Conservation (phyloP, 2,329 filamentous ascomycete species). For the Exserohilum turcica region DNA sequence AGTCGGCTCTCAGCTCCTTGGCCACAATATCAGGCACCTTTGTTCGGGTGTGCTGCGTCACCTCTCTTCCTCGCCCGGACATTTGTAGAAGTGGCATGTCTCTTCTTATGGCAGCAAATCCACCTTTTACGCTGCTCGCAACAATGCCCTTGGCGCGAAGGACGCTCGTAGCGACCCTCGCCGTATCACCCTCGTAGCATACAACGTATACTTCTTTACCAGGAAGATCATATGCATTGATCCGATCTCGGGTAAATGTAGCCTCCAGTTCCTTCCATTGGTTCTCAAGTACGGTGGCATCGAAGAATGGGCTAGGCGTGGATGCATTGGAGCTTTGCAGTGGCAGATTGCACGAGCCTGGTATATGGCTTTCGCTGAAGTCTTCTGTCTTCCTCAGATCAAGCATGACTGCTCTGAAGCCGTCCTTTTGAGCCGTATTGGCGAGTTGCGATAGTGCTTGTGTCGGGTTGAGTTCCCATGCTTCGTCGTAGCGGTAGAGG, state of each 20-base stretch:
- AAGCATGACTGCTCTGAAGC: slow-evolving; percentile 10
- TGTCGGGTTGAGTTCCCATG: slow-evolving; percentile 24
- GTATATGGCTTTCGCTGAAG: slow-evolving; percentile 22
- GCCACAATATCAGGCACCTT: background rate
- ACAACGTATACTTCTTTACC: slow-evolving; percentile 25
- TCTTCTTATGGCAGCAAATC: slow-evolving; percentile 14
- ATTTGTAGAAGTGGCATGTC: slow-evolving; percentile 20
- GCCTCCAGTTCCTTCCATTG: slow-evolving; percentile 29
- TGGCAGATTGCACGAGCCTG: slow-evolving; percentile 27
- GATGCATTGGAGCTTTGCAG: slow-evolving; percentile 19
- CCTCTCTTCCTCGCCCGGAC: slow-evolving; percentile 7
- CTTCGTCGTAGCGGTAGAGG: slow-evolving; percentile 29
- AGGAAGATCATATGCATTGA: slow-evolving; percentile 24
- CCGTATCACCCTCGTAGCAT: slow-evolving; percentile 27
- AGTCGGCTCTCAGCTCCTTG: slow-evolving; percentile 7
- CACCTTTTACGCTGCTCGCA: slow-evolving; percentile 25
- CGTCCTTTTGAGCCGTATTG: background rate
- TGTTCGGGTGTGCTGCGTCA: slow-evolving; percentile 11
- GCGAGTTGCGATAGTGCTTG: slow-evolving; percentile 18
- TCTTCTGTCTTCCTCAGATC: slow-evolving; percentile 27
- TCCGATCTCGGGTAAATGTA: slow-evolving; percentile 22
- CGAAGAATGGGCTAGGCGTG: slow-evolving; percentile 22
- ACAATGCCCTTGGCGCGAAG: slow-evolving; percentile 22
- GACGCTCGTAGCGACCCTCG: slow-evolving; percentile 27
- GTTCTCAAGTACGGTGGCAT: slow-evolving; percentile 19